Evolutionary conservation across 2,329 filamentous ascomycete genomes (phyloP).

Genomic region (Aspergillus aculeatus): DNA sequence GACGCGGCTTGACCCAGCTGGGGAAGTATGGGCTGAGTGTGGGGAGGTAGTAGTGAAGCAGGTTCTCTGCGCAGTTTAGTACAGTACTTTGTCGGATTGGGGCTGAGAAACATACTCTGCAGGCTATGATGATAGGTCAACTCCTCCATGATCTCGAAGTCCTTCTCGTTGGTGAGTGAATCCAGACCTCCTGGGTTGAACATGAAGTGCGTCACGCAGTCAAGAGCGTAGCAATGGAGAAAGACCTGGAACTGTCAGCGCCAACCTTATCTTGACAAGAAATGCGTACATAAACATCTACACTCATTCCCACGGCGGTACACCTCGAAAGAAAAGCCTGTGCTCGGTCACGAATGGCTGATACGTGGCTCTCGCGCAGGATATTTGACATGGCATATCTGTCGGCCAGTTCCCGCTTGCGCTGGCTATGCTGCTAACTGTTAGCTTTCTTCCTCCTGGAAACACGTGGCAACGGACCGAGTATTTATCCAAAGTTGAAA

Average conservation of each 20-base stretch:
- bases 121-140: slow-evolving; percentile 67
- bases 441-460: background rate
- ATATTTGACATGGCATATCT: slow-evolving; percentile 69
- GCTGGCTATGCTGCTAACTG: slow-evolving; percentile 56
- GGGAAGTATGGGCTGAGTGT: slow-evolving; percentile 48
- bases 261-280: slow-evolving; percentile 16
- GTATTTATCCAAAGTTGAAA: slow-evolving; percentile 19
- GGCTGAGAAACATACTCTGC: slow-evolving; percentile 52
- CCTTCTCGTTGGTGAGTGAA: slow-evolving; percentile 55
- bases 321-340: slow-evolving; percentile 57
- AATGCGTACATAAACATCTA: slow-evolving; percentile 61
- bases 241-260: slow-evolving; percentile 27
- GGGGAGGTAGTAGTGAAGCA: slow-evolving; percentile 60
- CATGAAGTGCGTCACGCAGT: slow-evolving; percentile 68
- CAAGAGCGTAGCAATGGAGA: slow-evolving; percentile 67
- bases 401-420: slow-evolving; percentile 64
- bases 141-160: slow-evolving; percentile 67
- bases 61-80: slow-evolving; percentile 50
- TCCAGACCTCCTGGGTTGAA: slow-evolving; percentile 65
- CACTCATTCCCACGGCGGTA: slow-evolving; percentile 43
- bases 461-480: background rate
- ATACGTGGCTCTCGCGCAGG: slow-evolving; percentile 55
- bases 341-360: slow-evolving; percentile 59
- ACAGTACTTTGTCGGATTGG: background rate
- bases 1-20: slow-evolving; percentile 54